phyloP scores from a whole-genome alignment of 2,329 filamentous ascomycete genomes.

The Colletotrichum scovillei region DNA sequence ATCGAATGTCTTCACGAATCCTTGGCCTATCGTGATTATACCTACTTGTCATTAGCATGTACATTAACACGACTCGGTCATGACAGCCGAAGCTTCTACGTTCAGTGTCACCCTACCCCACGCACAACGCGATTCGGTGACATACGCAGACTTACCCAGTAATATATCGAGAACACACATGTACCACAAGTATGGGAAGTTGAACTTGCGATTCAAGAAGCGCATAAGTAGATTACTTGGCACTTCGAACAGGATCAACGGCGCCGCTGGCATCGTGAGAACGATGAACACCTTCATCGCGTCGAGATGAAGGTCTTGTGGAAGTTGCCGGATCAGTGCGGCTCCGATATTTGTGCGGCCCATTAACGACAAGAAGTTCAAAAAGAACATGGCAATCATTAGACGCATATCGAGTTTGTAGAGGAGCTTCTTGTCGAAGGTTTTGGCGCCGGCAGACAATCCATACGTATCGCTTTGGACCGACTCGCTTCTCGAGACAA shows the following conservation, averaged over 20 bases:
- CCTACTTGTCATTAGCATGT: constrained; percentile 24
- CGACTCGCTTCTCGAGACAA: not conserved
- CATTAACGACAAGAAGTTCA: constrained; percentile 43
- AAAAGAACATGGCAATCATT: constrained; percentile 41
- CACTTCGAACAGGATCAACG: constrained; percentile 35
- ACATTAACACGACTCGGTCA: not conserved
- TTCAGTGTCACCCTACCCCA: too few relatives aligned
- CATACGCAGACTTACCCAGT: constrained; percentile 27
- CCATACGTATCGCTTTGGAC: constrained; percentile 1
- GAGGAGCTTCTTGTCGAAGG: constrained; percentile 43
- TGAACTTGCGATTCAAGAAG: constrained; percentile 28
- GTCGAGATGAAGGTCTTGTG: constrained; percentile 39
- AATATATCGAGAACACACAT: constrained; percentile 37
- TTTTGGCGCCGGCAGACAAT: not conserved
- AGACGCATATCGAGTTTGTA: constrained; percentile 39
- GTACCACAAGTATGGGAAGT: constrained; percentile 36
- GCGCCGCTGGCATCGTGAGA: constrained; percentile 35
- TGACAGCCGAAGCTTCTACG: too few relatives aligned
- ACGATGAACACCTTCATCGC: constrained; percentile 39
- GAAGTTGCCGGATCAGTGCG: constrained; percentile 40
- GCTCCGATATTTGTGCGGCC: constrained; percentile 42
- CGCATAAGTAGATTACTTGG: constrained; percentile 40
- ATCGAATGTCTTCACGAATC: constrained; percentile 38
- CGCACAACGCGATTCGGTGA: too few relatives aligned
- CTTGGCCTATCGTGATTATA: constrained; percentile 41